Percentiles rank a stretch among this genome's conserved stretches.
Evolutionary conservation across 495 filamentous ascomycete genomes (phyloP).

Genomic region (Pyrenula massariospora): DNA sequence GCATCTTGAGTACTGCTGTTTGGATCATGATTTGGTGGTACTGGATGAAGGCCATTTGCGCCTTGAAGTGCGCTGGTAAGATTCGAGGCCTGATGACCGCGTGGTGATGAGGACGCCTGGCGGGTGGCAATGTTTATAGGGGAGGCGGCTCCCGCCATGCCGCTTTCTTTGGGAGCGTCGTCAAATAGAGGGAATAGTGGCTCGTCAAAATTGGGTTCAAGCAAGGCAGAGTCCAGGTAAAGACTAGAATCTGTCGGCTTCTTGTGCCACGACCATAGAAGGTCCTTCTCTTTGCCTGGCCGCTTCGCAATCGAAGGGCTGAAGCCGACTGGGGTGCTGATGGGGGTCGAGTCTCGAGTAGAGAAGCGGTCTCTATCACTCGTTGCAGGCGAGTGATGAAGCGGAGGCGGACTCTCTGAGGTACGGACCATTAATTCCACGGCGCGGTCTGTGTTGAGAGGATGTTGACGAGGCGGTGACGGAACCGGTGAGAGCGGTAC

Average conservation of each 20-base stretch:
- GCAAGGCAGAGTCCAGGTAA: conserved; percentile 21
- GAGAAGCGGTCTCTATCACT: conserved; percentile 29
- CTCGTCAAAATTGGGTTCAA: conserved; percentile 20
- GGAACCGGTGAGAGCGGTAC: neutral
- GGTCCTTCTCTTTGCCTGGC: conserved; percentile 28
- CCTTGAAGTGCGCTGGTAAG: conserved; percentile 49
- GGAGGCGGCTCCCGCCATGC: conserved; percentile 40
- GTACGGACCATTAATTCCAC: conserved; percentile 33
- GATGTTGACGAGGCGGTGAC: conserved; percentile 1
- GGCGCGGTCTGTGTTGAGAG: neutral
- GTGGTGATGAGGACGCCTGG: conserved; percentile 51
- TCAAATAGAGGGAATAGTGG: conserved; percentile 29
- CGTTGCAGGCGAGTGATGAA: conserved; percentile 24
- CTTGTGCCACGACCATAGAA: conserved; percentile 24
- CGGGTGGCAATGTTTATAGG: conserved; percentile 58
- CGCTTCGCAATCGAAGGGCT: conserved; percentile 26
- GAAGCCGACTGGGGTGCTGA: conserved; percentile 33
- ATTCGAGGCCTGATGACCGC: conserved; percentile 48
- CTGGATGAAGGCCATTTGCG: conserved; percentile 24
- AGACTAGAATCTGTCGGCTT: conserved; percentile 16
- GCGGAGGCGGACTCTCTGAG: conserved; percentile 24
- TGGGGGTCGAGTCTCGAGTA: conserved; percentile 28
- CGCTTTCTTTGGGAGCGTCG: conserved; percentile 13
- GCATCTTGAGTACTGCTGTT: neutral
- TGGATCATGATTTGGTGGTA: conserved; percentile 3